Base-by-base conservation (phyloP, 495 filamentous ascomycete species). In the Evernia prunastri region DNA sequence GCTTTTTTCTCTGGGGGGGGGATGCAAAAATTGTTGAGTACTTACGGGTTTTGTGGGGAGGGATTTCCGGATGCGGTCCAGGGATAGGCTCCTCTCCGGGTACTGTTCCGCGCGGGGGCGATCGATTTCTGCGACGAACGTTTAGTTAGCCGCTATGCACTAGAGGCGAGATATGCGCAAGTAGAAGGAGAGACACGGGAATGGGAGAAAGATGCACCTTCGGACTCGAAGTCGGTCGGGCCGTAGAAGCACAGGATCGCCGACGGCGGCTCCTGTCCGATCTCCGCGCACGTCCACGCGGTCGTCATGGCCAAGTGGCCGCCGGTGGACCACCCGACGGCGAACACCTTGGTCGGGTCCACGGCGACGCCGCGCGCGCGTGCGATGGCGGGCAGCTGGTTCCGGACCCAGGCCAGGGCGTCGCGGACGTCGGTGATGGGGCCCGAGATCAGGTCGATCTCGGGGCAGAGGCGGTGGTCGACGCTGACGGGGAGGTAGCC, bases 391-490 rank as follows among this genome's bases (percentile, higher is more conserved):
- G 82, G 80, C 35, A 84, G 73, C 0, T 49, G 49, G 0, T 66
- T 58, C 11, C 79, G 70, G 0, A 70, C 75, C 83, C 82, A 87
- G 3, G 4, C 2, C 0, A 78, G 66, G 0, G 81, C 82, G 60
- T 82, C 77, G 31, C 71, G 49, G 20, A 78, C 76, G 68, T 86
- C 84, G 0, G 59, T 60, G 69, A 86, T 80, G 1, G 84, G 73
- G 0, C 82, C 82, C 1, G 81, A 75, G 23, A 70, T 25, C 0
- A 85, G 58, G 18, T 43, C 75, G 12, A 76, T 63, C 57, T 86
- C 82, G 0, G 84, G 84, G 61, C 83, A 85, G 1, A 86, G 75
- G 20, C 83, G 67, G 66, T 85, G 79, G 67, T 86, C 82, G 9
- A 84, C 54, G 61, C 79, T 82, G 23, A 86, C 72, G 5, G 82